Base-by-base conservation (phyloP, 2,329 filamentous ascomycete genomes). In the Sarocladium brachiariae region DNA sequence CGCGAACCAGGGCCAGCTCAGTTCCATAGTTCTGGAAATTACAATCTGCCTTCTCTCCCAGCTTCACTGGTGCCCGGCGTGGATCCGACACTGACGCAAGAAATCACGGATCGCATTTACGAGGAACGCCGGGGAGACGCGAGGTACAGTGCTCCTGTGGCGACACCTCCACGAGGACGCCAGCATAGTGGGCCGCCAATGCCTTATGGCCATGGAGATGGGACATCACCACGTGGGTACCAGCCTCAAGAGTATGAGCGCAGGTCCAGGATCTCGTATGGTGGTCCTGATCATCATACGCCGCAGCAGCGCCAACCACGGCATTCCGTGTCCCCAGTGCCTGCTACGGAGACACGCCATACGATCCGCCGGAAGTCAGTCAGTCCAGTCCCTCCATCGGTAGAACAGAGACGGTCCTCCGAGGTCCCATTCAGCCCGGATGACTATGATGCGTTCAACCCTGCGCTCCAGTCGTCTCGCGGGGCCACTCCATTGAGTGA, bases 401-500 rank as follows among this genome's bases (percentile, higher is more conserved):
- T 68, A 50, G 73, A 69, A 43, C 64, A 70, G 43, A 73, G 79
- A 52, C 70, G 77, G 47, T 59, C 79, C 2, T 49, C 46, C 2
- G 77, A 76, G 14, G 67, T 86, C 3, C 86, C 86, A 0, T 92
- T 89, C 58, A 80, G 83, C 0, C 87, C 87, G 0, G 87, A 91
- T 61, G 84, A 81, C 30, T 91, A 89, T 61, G 82, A 89, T 58
- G 75, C 79, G 1, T 74, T 89, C 56, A 91, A 91, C 55, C 84
- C 86, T 1, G 66, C 65, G 3, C 56, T 76, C 14, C 66, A 70
- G 24, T 63, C 65, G n/a, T 64, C 63, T 21, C 65, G 61, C 1
- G 70, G 55, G n/a, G 59, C 58, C 1, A 35, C 46, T 16, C 33
- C 46, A 3, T 18, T 49, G 13, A 19, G 30, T 6, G 31, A 50